A percentile compares a stretch with the other conserved stretches of the same genome.
Evolutionary conservation across 345 rosid genomes (phyloP).

Genomic region (Heritiera littoralis): DNA sequence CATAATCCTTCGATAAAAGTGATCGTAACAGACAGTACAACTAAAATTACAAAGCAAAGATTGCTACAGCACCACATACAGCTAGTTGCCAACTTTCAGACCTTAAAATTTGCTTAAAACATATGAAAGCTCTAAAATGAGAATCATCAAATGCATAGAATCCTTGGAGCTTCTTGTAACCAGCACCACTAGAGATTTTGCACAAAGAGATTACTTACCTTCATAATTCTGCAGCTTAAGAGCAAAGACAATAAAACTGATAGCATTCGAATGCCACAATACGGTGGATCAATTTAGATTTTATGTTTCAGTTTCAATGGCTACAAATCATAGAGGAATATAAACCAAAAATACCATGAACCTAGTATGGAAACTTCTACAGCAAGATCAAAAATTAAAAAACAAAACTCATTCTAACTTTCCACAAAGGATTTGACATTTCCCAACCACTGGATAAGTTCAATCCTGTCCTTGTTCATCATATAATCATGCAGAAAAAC

Average conservation of each 20-base stretch:
- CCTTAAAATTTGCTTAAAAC: background rate
- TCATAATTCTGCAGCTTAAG: background rate
- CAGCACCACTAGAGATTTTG: background rate
- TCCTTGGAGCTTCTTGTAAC: background rate
- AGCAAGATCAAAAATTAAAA: background rate
- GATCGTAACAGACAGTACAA: background rate
- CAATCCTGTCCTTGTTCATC: conserved; percentile 73
- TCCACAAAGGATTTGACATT: conserved; percentile 51
- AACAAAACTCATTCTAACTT: conserved; percentile 26
- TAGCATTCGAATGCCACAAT: background rate
- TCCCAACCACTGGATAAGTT: conserved; percentile 63
- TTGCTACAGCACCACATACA: background rate
- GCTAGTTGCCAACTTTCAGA: background rate
- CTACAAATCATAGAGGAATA: background rate
- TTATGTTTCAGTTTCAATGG: background rate
- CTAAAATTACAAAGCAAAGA: background rate
- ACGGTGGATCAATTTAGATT: background rate
- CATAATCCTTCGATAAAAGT: background rate
- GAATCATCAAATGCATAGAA: background rate
- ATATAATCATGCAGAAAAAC: conserved; percentile 70
- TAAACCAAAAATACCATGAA: background rate
- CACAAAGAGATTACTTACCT: background rate
- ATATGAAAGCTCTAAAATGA: background rate
- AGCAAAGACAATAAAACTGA: background rate
- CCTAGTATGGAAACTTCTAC: background rate